Base-by-base conservation (phyloP, 305 asterid species). In the Fraxinus angustifolia region DNA sequence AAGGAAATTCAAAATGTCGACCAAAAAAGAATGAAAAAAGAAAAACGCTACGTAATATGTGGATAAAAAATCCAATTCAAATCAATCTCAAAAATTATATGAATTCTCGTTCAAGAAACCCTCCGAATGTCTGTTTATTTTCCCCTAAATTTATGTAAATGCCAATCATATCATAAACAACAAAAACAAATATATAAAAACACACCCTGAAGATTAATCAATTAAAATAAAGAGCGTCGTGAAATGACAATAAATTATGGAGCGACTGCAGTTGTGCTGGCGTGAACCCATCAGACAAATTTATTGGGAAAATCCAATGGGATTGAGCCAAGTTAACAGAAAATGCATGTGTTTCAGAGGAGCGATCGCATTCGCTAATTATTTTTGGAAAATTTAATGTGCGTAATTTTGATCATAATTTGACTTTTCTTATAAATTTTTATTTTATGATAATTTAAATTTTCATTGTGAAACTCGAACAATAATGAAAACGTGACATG, bases 81-180 rank as follows among this genome's bases (percentile, higher is more conserved):
- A 70, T 65, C 70, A 35, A 58, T 84, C 87, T 85, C 82, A 83
- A 80, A 82, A 80, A 85, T 81, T 81, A 79, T 83, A 73, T 80
- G 35, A 83, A 78, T 68, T 77, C 79, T 75, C 53, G 81, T 53
- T 86, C 85, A 72, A 84, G 76, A 82, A 33, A 81, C 50, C 75
- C 83, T 73, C 82, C 80, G 83, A 78, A 77, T 82, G 84, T 82
- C 86, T 73, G 86, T 75, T 80, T 58, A 76, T 26, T 79, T 77
- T 48, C 75, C 36, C 48, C 56, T 38, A 48, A 45, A 79, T 34
- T 12, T 79, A 84, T 79, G 75, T 34, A 16, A 71, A 31, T 16
- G 45, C 75, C 75, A 71, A 68, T 68, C 74, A 71, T 71, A 70
- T 70, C 40, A 71, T 33, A 71, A 71, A 31, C 75, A 14, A 33